Evolutionary conservation across 2,329 filamentous ascomycete species (phyloP).

Genomic region (Chaetomium globosum): DNA sequence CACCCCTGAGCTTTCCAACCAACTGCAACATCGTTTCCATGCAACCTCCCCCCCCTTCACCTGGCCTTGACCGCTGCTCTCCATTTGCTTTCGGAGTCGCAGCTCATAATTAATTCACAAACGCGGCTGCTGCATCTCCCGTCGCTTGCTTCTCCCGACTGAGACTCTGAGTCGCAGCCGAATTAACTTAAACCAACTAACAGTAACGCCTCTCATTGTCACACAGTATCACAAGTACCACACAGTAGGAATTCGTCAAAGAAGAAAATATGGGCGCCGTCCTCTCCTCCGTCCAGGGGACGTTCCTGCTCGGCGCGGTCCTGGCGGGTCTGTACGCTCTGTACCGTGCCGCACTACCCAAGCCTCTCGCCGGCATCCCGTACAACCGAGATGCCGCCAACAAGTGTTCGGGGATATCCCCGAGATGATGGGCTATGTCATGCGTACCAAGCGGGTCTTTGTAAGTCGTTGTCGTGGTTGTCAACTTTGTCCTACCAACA

Average conservation of each 20-base stretch:
- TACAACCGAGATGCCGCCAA: conserved; percentile 45
- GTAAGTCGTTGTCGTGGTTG: conserved; percentile 28
- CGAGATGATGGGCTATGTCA: conserved; percentile 44
- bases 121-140: background rate
- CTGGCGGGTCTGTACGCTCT: conserved; percentile 8
- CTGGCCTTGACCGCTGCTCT: conserved; percentile 3
- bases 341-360: conserved; percentile 41
- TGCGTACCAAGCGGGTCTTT: conserved; percentile 41
- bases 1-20: background rate
- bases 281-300: conserved; percentile 11
- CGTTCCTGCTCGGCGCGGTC: background rate
- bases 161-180: background rate
- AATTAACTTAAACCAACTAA: no score
- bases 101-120: background rate
- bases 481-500: no score
- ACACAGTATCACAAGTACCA: background rate
- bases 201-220: background rate
- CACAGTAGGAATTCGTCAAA: background rate
- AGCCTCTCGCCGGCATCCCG: conserved; percentile 51
- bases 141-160: background rate
- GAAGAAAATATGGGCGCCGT: conserved; percentile 21
- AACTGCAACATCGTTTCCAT: background rate
- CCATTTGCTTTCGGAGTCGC: background rate
- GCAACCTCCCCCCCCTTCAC: background rate
- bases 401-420: conserved; percentile 49